Conservation (phyloP, 2,329 filamentous ascomycete genomes). For the Penicillium sp. region DNA sequence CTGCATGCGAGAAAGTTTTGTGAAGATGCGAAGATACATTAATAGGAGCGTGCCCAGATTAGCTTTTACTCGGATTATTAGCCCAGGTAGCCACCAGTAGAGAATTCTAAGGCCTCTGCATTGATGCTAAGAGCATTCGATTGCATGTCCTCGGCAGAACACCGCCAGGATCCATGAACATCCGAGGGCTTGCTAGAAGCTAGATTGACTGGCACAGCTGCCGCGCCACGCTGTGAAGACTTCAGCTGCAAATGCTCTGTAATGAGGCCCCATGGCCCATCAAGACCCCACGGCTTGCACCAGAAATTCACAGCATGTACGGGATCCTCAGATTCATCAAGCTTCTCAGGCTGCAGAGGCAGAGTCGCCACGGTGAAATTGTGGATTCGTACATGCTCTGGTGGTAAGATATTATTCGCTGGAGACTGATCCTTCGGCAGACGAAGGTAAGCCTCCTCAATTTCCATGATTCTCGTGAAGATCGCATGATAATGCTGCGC, state of each 20-base stretch:
- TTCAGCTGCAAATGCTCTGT: slow-evolving; percentile 8
- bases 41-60: no score
- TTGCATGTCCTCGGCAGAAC: background rate
- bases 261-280: background rate
- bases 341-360: background rate
- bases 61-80: background rate
- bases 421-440: background rate
- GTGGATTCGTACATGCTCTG: slow-evolving; percentile 13
- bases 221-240: background rate
- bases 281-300: slow-evolving; percentile 7
- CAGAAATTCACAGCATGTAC: slow-evolving; percentile 10
- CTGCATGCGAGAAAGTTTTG: no score
- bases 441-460: slow-evolving; percentile 13
- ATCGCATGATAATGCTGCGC: slow-evolving; percentile 13
- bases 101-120: background rate
- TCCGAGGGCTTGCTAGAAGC: background rate
- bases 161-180: background rate
- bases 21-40: no score
- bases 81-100: background rate
- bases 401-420: background rate
- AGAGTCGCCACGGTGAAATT: slow-evolving; percentile 7
- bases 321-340: background rate
- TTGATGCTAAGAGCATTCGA: background rate
- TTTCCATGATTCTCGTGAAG: slow-evolving; percentile 15
- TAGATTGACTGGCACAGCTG: slow-evolving; percentile 5